Conservation (phyloP, 2,329 filamentous ascomycete genomes). For the Ophiocordyceps camponoti-leonardi region DNA sequence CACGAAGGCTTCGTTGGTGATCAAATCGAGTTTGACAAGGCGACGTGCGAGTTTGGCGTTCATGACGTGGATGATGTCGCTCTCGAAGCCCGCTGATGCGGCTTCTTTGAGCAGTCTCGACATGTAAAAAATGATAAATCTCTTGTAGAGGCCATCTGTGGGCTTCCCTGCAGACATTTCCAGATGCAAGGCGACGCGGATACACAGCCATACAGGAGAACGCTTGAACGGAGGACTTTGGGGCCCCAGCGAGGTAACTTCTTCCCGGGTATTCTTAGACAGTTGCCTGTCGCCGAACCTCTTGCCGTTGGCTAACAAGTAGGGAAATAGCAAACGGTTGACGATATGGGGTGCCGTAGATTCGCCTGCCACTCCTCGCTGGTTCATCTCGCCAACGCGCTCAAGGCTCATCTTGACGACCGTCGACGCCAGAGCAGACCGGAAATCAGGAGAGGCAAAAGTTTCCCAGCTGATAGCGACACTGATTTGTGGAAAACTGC, state of each 20-base stretch:
- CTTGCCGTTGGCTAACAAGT: constrained; percentile 19
- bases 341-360: constrained; percentile 16
- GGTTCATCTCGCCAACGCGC: neutral
- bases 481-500: constrained; percentile 8
- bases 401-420: constrained; percentile 13
- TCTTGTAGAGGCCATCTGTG: constrained; percentile 26
- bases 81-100: constrained; percentile 2
- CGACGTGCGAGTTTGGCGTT: constrained; percentile 25
- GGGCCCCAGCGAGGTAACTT: constrained; percentile 9
- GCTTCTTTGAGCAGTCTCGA: constrained; percentile 14
- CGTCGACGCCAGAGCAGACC: constrained; percentile 1
- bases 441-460: constrained; percentile 1
- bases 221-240: constrained; percentile 1
- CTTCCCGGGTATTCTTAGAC: constrained; percentile 34
- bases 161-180: neutral
- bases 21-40: constrained; percentile 18
- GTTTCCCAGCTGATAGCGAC: too few species aligned
- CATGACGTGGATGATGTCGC: constrained; percentile 20
- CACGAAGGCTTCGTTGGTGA: constrained; percentile 2
- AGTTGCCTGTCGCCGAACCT: constrained; percentile 11
- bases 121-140: constrained; percentile 30
- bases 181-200: constrained; percentile 3
- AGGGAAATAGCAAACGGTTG: constrained; percentile 24
- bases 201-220: constrained; percentile 3
- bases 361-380: neutral